These are phyloP conservation scores for Cystofilobasidium capitatum DNA, from an alignment of 768 basidiomycete genomes.

Conservation along the genomic window DNA sequence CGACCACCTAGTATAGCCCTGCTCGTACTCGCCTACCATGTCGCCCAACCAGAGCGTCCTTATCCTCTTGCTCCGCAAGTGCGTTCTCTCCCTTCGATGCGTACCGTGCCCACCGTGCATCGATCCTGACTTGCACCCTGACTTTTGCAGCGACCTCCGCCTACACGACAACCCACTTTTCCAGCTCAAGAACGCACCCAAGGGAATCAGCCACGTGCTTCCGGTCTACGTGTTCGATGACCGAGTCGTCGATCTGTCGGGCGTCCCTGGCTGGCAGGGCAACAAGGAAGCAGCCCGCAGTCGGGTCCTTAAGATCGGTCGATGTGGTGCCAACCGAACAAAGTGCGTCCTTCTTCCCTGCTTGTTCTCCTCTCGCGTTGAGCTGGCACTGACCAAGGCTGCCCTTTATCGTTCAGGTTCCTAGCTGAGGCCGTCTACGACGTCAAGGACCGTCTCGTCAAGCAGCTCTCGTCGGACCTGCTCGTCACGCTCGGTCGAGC, in stretches of 20 bases:
- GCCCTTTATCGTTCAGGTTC: conserved; percentile 30
- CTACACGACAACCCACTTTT: conserved; percentile 34
- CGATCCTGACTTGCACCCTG: not conserved
- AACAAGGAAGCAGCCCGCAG: conserved; percentile 2
- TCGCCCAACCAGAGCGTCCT: conserved; percentile 20
- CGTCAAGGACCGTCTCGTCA: conserved; percentile 34
- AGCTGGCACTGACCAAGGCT: not conserved
- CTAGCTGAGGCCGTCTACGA: conserved; percentile 39
- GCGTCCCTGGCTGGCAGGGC: conserved; percentile 33
- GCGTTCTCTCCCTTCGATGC: not conserved
- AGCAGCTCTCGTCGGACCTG: conserved; percentile 34
- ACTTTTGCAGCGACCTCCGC: conserved; percentile 16
- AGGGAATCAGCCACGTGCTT: conserved; percentile 40
- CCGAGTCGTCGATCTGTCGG: conserved; percentile 39
- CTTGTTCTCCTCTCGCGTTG: not conserved
- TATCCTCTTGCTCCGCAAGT: conserved; percentile 22
- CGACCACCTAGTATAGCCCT: not conserved
- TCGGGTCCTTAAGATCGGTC: conserved; percentile 9
- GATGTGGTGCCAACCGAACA: conserved; percentile 20
- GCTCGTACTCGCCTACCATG: conserved; percentile 5
- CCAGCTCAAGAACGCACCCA: conserved; percentile 29
- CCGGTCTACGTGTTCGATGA: conserved; percentile 44
- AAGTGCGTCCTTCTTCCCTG: conserved; percentile 14
- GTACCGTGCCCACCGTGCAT: not conserved
- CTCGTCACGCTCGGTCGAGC: conserved; percentile 41